These are phyloP conservation scores for Aspergillus fischeri DNA, from an alignment of 2,329 filamentous ascomycete species.

Conservation along the genomic window DNA sequence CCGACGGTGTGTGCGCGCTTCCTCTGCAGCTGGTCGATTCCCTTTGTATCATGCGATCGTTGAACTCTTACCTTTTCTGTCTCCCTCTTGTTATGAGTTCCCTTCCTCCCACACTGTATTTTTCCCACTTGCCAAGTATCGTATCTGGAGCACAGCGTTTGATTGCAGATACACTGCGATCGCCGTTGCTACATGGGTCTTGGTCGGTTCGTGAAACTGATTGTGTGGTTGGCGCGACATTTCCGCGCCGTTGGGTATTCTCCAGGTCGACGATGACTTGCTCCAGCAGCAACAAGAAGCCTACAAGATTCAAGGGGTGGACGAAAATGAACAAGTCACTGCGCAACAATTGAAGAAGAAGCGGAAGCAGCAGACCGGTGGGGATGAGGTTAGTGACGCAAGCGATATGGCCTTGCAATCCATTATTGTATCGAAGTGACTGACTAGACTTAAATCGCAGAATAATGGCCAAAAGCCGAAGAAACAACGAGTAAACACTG, in stretches of 20 bases:
- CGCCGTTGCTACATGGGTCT: constrained; percentile 15
- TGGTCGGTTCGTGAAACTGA: constrained; percentile 31
- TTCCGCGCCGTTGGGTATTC: constrained; percentile 27
- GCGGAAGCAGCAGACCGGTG: constrained; percentile 48
- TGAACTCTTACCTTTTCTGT: constrained; percentile 11
- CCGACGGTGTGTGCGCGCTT: constrained; percentile 50
- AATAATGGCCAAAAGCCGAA: constrained; percentile 34
- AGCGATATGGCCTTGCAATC: neutral
- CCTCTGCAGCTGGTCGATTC: constrained; percentile 14
- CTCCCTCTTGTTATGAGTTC: neutral
- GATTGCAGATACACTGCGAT: constrained; percentile 12
- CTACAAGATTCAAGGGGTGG: constrained; percentile 58
- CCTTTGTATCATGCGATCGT: constrained; percentile 10
- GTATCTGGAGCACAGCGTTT: neutral
- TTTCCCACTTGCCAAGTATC: neutral
- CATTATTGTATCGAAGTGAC: neutral
- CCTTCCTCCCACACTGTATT: constrained; percentile 4
- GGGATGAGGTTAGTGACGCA: constrained; percentile 46
- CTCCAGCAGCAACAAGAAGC: constrained; percentile 59
- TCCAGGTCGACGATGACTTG: constrained; percentile 57
- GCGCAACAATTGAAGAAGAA: constrained; percentile 50
- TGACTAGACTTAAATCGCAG: constrained; percentile 11
- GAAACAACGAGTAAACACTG: constrained; percentile 67
- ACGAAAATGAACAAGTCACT: constrained; percentile 48
- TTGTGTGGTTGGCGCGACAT: constrained; percentile 23